Conservation (phyloP, 352 stramenopile species). For the Pythium guiyangense region DNA sequence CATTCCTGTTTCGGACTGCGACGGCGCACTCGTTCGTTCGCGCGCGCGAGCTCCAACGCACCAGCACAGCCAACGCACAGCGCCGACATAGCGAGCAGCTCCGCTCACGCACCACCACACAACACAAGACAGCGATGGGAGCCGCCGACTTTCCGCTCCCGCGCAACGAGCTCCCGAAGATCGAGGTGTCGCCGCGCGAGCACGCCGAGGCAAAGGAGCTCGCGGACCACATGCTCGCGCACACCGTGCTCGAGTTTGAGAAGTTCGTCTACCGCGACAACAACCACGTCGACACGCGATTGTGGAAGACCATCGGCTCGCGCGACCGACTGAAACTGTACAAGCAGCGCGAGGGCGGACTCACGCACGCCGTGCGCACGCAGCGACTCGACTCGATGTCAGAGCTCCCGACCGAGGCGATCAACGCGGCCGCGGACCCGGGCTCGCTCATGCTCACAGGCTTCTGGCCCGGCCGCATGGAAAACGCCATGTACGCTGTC, state of each 20-base stretch:
- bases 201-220: constrained; percentile 30
- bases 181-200: constrained; percentile 34
- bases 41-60: no score
- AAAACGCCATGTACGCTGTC: constrained; percentile 50
- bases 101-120: no score
- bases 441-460: constrained; percentile 41
- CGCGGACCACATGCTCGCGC: constrained; percentile 34
- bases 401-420: constrained; percentile 24
- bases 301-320: constrained; percentile 39
- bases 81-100: no score
- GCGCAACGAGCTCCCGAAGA: constrained; percentile 33
- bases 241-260: constrained; percentile 46
- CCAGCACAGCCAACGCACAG: no score
- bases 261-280: constrained; percentile 27
- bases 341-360: constrained; percentile 29
- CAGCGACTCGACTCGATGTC: constrained; percentile 21
- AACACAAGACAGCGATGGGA: no score
- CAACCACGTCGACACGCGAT: constrained; percentile 27
- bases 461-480: constrained; percentile 35
- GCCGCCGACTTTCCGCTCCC: constrained; percentile 41
- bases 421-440: constrained; percentile 20
- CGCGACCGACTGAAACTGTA: constrained; percentile 48
- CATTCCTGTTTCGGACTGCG: no score
- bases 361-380: constrained; percentile 22
- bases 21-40: no score